These are phyloP conservation scores for Colletotrichum phormii DNA, from an alignment of 2,329 filamentous ascomycete species.

Conservation along the genomic window DNA sequence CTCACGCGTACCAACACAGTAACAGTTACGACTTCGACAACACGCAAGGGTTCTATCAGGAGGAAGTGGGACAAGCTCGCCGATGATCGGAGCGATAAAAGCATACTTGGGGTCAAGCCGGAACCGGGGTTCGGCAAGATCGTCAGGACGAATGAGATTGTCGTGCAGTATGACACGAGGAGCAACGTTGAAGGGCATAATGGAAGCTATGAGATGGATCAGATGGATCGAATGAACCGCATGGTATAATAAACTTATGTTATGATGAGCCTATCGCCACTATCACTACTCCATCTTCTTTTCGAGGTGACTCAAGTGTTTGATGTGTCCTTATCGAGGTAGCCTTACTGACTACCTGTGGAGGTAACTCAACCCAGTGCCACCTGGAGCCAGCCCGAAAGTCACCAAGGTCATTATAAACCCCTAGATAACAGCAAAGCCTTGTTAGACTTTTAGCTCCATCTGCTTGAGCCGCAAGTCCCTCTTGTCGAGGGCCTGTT, in stretches of 20 bases:
- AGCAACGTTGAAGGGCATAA: conserved; percentile 5
- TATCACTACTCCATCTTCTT: neutral
- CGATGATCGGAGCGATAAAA: conserved; percentile 36
- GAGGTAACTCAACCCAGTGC: no score
- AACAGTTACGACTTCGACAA: conserved; percentile 12
- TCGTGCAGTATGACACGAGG: conserved; percentile 36
- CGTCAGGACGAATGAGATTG: conserved; percentile 37
- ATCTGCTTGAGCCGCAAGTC: neutral
- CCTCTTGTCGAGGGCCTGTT: neutral
- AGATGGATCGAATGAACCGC: conserved; percentile 28
- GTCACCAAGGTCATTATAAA: no score
- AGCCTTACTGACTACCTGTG: no score
- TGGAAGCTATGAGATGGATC: conserved; percentile 19
- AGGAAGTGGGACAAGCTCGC: conserved; percentile 29
- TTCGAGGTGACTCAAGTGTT: neutral
- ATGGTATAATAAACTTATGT: conserved; percentile 19
- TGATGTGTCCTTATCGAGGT: no score
- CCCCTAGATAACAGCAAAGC: neutral
- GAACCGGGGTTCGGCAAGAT: conserved; percentile 37
- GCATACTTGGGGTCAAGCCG: conserved; percentile 14
- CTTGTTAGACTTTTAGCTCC: neutral
- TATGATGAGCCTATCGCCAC: neutral
- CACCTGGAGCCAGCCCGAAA: no score
- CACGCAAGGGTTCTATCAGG: conserved; percentile 11
- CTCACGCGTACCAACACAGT: conserved; percentile 15